Percentiles rank a stretch among this genome's conserved stretches.
phyloP scores from a whole-genome alignment of 352 stramenopile genomes.

The Pythium apleroticum region DNA sequence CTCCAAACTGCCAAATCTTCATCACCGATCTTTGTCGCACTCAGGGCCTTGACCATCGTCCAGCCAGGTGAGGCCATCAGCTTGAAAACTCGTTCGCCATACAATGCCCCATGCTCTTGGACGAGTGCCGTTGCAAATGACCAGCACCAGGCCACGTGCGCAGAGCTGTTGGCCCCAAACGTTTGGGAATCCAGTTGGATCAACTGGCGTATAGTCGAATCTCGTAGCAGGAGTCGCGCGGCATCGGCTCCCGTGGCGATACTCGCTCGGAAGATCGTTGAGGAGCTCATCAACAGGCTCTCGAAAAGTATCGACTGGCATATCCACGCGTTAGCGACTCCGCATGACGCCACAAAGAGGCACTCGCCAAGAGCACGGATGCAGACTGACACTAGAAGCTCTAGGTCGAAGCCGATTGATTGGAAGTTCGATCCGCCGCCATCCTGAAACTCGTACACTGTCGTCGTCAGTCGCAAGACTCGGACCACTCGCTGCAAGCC shows the following conservation, averaged over 20 bases:
- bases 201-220: conserved; percentile 5
- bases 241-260: conserved; percentile 4
- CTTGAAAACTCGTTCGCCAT: conserved; percentile 11
- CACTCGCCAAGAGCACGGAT: conserved; percentile 11
- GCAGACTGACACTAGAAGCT: neutral
- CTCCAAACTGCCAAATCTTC: neutral
- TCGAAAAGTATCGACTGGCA: conserved; percentile 8
- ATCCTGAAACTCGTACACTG: neutral
- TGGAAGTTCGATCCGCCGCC: neutral
- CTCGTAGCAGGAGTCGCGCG: conserved; percentile 6
- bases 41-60: conserved; percentile 3
- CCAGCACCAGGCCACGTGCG: conserved; percentile 17
- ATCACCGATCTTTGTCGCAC: neutral
- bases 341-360: neutral
- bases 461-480: neutral
- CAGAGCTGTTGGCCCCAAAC: neutral
- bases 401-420: neutral
- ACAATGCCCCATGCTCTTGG: conserved; percentile 14
- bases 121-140: neutral
- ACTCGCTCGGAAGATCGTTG: neutral
- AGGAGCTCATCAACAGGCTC: conserved; percentile 3
- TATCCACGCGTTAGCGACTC: neutral
- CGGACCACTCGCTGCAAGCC: neutral
- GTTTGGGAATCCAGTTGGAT: conserved; percentile 1
- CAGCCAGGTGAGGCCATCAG: conserved; percentile 11